phyloP scores from a whole-genome alignment of 83 land plant species.

The Thuja plicata region DNA sequence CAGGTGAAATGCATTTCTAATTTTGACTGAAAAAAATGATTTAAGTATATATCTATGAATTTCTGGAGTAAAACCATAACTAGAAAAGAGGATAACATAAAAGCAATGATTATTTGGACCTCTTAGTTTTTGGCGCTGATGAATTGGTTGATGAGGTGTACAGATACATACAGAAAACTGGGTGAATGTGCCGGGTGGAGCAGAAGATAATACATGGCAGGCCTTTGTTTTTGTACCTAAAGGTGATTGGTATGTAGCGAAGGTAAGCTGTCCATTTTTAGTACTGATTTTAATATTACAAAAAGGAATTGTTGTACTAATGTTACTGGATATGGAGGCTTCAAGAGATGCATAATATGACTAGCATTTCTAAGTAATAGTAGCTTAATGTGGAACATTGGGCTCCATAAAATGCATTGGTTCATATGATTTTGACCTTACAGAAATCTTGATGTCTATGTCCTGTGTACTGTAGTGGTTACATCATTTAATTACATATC shows the following conservation, averaged over 20 bases:
- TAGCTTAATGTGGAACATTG: neutral
- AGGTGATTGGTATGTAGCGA: conserved; percentile 71
- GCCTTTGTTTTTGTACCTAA: conserved; percentile 78
- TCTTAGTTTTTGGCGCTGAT: neutral
- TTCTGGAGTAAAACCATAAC: neutral
- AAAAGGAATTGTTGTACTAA: neutral
- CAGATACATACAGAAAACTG: conserved; percentile 90
- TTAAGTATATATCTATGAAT: neutral
- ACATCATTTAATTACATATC: neutral
- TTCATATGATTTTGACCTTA: neutral
- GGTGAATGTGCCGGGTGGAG: conserved; percentile 72
- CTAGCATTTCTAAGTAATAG: neutral
- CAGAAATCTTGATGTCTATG: neutral
- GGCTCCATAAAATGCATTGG: neutral
- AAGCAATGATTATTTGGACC: neutral
- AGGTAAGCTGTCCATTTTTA: conserved; percentile 37
- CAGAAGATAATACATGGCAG: conserved; percentile 88
- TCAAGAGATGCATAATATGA: neutral
- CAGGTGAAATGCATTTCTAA: neutral
- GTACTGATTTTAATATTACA: neutral
- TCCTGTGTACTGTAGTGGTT: neutral
- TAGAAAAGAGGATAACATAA: conserved; percentile 3
- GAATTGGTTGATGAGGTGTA: conserved; percentile 3
- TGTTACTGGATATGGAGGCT: neutral
- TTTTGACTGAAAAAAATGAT: conserved; percentile 3